Conservation (phyloP, 495 filamentous ascomycete genomes). For the Aspergillus panamensis region DNA sequence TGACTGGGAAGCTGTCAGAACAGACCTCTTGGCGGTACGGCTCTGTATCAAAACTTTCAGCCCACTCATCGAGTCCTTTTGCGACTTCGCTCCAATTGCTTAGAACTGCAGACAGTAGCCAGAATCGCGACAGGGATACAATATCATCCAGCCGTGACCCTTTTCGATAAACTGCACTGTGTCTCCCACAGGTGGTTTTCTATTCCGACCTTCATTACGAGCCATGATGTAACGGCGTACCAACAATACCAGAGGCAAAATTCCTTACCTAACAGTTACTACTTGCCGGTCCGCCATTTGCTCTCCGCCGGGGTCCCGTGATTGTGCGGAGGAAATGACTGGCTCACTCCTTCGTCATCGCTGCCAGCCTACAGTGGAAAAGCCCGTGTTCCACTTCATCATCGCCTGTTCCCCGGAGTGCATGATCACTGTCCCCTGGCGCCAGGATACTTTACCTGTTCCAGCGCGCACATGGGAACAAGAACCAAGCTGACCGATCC, state of each 20-base stretch:
- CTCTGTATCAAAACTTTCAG: conserved; percentile 9
- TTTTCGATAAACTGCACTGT: too few relatives aligned
- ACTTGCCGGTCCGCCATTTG: conserved; percentile 7
- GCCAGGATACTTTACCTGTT: neutral
- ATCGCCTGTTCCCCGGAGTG: conserved; percentile 7
- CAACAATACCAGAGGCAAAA: conserved; percentile 6
- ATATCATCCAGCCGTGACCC: too few relatives aligned
- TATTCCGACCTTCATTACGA: neutral
- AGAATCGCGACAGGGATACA: too few relatives aligned
- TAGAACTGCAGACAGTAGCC: neutral
- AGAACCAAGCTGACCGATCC: neutral
- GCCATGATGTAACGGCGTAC: conserved; percentile 1
- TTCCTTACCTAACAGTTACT: conserved; percentile 24
- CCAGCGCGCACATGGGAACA: neutral
- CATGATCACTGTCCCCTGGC: conserved; percentile 14
- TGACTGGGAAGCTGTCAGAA: conserved; percentile 15
- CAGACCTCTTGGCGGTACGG: conserved; percentile 35
- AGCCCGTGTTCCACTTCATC: neutral
- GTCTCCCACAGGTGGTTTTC: too few relatives aligned
- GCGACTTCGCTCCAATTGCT: neutral
- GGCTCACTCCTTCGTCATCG: conserved; percentile 8
- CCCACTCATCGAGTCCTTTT: neutral
- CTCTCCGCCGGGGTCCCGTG: conserved; percentile 10
- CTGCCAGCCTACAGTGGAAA: neutral
- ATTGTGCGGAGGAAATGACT: conserved; percentile 7